A percentile compares a stretch with the other conserved stretches of the same genome.
Evolutionary conservation across 176 grass and related monocot species (phyloP).

Genomic region (Saccharum spontaneum): DNA sequence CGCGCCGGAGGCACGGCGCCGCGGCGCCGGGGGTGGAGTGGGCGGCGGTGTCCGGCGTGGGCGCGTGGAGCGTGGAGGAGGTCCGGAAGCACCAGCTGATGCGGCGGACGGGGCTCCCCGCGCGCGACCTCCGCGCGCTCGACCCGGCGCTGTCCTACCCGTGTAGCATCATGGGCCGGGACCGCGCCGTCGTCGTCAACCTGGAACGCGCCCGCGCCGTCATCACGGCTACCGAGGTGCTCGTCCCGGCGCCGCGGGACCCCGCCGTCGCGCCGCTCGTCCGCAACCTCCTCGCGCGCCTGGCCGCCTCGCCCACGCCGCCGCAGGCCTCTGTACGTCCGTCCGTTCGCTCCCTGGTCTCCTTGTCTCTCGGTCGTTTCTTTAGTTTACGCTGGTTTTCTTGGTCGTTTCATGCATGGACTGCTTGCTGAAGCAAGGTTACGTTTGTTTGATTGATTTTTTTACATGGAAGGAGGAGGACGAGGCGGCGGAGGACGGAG

Average conservation of each 20-base stretch:
- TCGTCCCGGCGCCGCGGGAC: constrained; percentile 51
- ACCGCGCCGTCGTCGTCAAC: constrained; percentile 65
- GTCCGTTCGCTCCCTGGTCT: not conserved
- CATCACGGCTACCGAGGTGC: constrained; percentile 67
- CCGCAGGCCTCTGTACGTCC: not conserved
- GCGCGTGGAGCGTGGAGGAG: constrained; percentile 5
- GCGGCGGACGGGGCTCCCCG: constrained; percentile 45
- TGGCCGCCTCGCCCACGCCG: not conserved
- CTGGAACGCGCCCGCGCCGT: constrained; percentile 70
- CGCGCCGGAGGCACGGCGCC: not conserved
- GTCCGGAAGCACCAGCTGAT: constrained; percentile 32
- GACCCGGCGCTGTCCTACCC: constrained; percentile 58
- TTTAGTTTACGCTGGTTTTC: not conserved
- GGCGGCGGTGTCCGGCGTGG: constrained; percentile 18
- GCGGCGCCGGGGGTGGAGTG: constrained; percentile 9
- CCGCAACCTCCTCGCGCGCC: constrained; percentile 41
- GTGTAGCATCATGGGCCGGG: constrained; percentile 42
- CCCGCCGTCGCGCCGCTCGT: constrained; percentile 48
- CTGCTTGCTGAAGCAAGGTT: not conserved
- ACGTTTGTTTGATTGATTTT: not conserved
- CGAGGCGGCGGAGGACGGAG: not conserved
- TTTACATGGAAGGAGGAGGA: not conserved
- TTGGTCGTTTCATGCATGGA: not conserved
- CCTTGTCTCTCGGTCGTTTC: no score
- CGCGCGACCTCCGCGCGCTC: constrained; percentile 41